Conservation (phyloP, 768 basidiomycete species). For the Mycena albidolilacea region DNA sequence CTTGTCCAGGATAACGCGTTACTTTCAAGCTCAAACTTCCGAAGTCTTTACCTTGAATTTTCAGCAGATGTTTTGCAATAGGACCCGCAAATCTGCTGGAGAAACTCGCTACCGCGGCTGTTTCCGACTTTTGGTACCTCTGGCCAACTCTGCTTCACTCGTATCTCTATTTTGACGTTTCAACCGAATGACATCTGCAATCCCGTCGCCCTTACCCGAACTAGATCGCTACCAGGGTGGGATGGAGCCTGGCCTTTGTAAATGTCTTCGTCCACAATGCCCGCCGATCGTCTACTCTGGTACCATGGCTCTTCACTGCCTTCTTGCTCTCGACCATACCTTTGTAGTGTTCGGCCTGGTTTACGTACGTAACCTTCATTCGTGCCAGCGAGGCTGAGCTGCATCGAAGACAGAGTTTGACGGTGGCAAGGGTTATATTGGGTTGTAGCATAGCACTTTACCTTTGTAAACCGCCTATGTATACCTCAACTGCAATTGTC, state of each 20-base stretch:
- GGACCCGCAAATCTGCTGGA: neutral
- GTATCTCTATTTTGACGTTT: neutral
- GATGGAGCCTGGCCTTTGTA: neutral
- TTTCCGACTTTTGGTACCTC: neutral
- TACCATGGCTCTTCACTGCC: neutral
- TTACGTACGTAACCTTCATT: constrained; percentile 14
- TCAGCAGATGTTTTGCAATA: too few species aligned
- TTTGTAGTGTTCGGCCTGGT: neutral
- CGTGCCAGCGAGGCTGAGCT: neutral
- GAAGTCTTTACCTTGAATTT: too few species aligned
- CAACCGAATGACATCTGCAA: neutral
- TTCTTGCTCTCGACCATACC: too few species aligned
- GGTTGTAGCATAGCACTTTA: constrained; percentile 4
- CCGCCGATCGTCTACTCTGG: neutral
- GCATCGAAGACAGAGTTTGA: neutral
- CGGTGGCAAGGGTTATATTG: neutral
- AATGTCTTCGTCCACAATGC: neutral
- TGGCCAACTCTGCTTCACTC: neutral
- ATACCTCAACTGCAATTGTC: neutral
- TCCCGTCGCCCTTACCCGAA: neutral
- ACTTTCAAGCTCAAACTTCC: too few species aligned
- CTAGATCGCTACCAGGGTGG: neutral
- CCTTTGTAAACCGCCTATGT: constrained; percentile 6
- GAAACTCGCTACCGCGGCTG: neutral
- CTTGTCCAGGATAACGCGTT: too few species aligned